Base-by-base conservation (phyloP, 2,329 filamentous ascomycete genomes). In the Diaporthe sp. region DNA sequence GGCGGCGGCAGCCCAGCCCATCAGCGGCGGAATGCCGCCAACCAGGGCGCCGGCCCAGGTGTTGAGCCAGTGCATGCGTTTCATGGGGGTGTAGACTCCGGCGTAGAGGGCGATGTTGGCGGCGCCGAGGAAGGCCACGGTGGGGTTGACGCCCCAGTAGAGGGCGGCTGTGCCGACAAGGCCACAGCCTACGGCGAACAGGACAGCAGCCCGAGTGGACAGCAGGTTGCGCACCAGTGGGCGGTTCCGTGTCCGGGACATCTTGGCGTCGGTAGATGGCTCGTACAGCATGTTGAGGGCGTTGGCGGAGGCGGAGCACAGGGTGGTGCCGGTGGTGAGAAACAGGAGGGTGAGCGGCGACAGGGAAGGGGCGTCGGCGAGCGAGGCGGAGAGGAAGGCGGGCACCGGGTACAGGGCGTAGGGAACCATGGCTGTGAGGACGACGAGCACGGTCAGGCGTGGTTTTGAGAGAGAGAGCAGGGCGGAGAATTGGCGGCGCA, bases 281-380 rank as follows among this genome's bases (percentile, higher is more conserved):
- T 99, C 97, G 85, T 98, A 95, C 75, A 98, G 92, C 97, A 99
- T 99, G 85, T 99, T 99, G 79, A 98, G 88, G 2, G 97, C 92
- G 83, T 99, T 99, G 58, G 97, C 97, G 76, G 94, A 95, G 58
- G 96, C 95, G n/a, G 92, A 94, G 83, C 95, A 97, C 28, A 98
- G 89, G 6, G 96, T 92, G 0, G 97, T 98, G 76, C 97, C 96
- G 5, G 92, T 92, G 0, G 96, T 98, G 71, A 99, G 92, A 87
- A 98, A 98, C 71, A 97, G 89, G 25, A 98, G 92, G 12, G 97
- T 99, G 72, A 98, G 88, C 2, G 97, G 95, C 77, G 94, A 97
- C 60, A 98, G 90, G 25, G 95, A 97, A 1, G 97, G 95, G 8
- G 93, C 94, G 65, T 88, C 88, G 71, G 88, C 86, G 74, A 84